These are phyloP conservation scores for Peltaster fructicola DNA, from an alignment of 2,329 filamentous ascomycete genomes.

Conservation along the genomic window DNA sequence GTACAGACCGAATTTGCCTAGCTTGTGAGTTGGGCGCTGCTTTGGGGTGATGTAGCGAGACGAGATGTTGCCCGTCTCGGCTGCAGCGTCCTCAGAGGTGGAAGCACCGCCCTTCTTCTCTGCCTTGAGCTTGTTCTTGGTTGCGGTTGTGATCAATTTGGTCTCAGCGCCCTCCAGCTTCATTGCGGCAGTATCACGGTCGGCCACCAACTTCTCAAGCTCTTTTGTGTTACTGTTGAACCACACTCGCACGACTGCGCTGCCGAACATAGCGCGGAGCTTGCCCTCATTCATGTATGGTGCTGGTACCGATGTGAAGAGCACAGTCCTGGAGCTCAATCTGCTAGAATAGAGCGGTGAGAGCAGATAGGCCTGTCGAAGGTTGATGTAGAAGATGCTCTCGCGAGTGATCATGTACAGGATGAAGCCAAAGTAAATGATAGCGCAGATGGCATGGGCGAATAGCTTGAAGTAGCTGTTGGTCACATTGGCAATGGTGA, in stretches of 20 bases:
- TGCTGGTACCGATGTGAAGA: slow-evolving; percentile 71
- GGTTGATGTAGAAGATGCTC: slow-evolving; percentile 77
- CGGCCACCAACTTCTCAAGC: slow-evolving; percentile 62
- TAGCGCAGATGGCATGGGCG: slow-evolving; percentile 64
- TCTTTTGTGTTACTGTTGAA: slow-evolving; percentile 60
- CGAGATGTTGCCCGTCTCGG: slow-evolving; percentile 53
- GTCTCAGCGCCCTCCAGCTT: slow-evolving; percentile 77
- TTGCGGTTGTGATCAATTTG: slow-evolving; percentile 63
- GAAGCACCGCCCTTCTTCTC: slow-evolving; percentile 37
- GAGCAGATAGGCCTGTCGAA: slow-evolving; percentile 81
- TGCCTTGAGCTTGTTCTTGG: slow-evolving; percentile 50
- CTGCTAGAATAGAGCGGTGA: slow-evolving; percentile 70
- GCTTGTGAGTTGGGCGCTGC: slow-evolving; percentile 58
- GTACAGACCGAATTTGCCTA: slow-evolving; percentile 50
- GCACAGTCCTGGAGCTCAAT: slow-evolving; percentile 75
- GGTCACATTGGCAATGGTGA: slow-evolving; percentile 65
- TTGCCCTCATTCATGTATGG: slow-evolving; percentile 61
- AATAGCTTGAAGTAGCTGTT: slow-evolving; percentile 51
- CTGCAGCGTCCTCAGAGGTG: slow-evolving; percentile 26
- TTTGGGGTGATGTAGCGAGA: slow-evolving; percentile 57
- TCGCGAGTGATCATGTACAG: slow-evolving; percentile 79
- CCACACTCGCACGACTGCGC: slow-evolving; percentile 70
- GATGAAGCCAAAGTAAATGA: slow-evolving; percentile 72
- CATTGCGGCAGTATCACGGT: slow-evolving; percentile 63
- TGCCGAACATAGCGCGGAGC: slow-evolving; percentile 62